Evolutionary conservation across 1,139 yeast genomes (phyloP).

Genomic region (Candida sanyaensis): DNA sequence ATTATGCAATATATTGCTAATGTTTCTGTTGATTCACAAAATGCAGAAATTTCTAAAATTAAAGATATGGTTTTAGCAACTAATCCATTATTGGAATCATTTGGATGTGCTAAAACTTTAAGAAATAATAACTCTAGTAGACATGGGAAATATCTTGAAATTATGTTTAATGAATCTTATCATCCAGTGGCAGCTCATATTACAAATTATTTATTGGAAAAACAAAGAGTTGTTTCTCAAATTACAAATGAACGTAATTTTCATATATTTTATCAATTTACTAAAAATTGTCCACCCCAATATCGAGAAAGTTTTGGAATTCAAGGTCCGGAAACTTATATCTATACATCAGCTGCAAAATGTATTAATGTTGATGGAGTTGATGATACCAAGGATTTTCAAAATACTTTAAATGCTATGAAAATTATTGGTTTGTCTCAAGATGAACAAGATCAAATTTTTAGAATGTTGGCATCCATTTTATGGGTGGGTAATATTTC

Average conservation of each 20-base stretch:
- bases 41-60: slow-evolving; percentile 69
- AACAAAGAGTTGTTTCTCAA: slow-evolving; percentile 94
- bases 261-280: slow-evolving; percentile 95
- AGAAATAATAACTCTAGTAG: slow-evolving; percentile 96
- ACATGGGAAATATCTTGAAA: slow-evolving; percentile 96
- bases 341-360: slow-evolving; percentile 83
- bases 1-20: slow-evolving; percentile 98
- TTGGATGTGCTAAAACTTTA: slow-evolving; percentile 97
- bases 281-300: slow-evolving; percentile 85
- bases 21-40: slow-evolving; percentile 52
- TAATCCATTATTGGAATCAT: slow-evolving; percentile 92
- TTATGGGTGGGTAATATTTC: slow-evolving; percentile 94
- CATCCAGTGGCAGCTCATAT: slow-evolving; percentile 96
- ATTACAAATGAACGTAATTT: slow-evolving; percentile 91
- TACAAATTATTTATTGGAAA: slow-evolving; percentile 91
- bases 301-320: slow-evolving; percentile 86
- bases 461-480: slow-evolving; percentile 79
- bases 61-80: slow-evolving; percentile 98
- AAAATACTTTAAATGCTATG: slow-evolving; percentile 87
- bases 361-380: slow-evolving; percentile 87
- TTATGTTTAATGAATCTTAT: slow-evolving; percentile 72
- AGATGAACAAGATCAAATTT: slow-evolving; percentile 86
- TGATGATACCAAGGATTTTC: slow-evolving; percentile 77
- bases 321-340: slow-evolving; percentile 90
- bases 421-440: slow-evolving; percentile 77